Conservation (phyloP, 1,139 yeast species). For the Yamadazyma atmosphaerica region DNA sequence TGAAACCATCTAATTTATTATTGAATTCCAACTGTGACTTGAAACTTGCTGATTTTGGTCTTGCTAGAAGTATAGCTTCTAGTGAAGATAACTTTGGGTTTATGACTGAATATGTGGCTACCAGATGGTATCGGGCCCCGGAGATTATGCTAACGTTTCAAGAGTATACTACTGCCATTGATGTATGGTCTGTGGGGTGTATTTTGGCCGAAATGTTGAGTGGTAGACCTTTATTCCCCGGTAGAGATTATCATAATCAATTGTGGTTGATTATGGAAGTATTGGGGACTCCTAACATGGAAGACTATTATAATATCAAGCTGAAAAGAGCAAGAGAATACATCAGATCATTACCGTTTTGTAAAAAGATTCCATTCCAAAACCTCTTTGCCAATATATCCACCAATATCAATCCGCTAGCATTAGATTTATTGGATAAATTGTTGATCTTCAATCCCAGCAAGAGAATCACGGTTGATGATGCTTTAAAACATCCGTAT, state of each 20-base stretch:
- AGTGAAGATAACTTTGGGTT: constrained; percentile 39
- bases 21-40: constrained; percentile 91
- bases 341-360: constrained; percentile 68
- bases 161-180: constrained; percentile 92
- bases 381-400: constrained; percentile 35
- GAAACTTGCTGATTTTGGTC: constrained; percentile 92
- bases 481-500: constrained; percentile 70
- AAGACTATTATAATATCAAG: constrained; percentile 78
- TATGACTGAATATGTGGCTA: constrained; percentile 97
- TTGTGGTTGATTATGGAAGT: constrained; percentile 83
- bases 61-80: constrained; percentile 57
- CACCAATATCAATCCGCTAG: constrained; percentile 48
- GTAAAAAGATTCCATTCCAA: constrained; percentile 45
- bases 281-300: constrained; percentile 85
- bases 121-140: constrained; percentile 97
- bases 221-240: constrained; percentile 90
- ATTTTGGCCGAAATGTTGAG: constrained; percentile 89
- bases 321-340: constrained; percentile 86
- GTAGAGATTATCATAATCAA: constrained; percentile 91
- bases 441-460: constrained; percentile 64
- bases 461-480: constrained; percentile 61
- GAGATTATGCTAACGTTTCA: constrained; percentile 93
- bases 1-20: constrained; percentile 86
- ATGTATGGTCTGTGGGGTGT: constrained; percentile 97
- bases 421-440: constrained; percentile 60